phyloP scores from a whole-genome alignment of 805 yeast species.

The Kodamaea jinghongensis region DNA sequence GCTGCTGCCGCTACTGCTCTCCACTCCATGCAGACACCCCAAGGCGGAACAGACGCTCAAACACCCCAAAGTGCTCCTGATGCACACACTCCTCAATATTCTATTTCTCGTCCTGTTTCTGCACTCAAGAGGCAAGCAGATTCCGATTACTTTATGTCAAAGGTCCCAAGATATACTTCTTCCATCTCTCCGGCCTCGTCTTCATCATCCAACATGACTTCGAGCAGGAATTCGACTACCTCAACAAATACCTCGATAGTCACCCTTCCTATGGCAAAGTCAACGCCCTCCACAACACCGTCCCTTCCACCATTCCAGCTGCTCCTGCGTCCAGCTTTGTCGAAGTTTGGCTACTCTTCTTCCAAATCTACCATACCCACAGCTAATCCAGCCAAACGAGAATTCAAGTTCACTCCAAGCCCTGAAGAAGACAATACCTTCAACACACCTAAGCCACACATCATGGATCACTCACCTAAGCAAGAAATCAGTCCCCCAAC shows the following conservation, averaged over 20 bases:
- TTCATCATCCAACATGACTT: neutral
- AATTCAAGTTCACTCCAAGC: constrained; percentile 3
- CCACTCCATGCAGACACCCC: no score
- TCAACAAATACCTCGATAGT: no score
- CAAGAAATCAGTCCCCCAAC: constrained; percentile 6
- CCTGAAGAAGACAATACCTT: constrained; percentile 1
- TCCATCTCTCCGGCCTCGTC: neutral
- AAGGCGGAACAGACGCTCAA: no score
- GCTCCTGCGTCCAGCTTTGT: constrained; percentile 4
- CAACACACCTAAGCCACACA: constrained; percentile 3
- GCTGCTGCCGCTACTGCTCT: no score
- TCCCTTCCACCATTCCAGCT: constrained; percentile 5
- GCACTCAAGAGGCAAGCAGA: no score
- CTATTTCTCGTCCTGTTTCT: no score
- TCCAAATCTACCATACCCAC: neutral
- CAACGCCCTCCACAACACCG: neutral
- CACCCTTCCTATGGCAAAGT: neutral
- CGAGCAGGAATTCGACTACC: no score
- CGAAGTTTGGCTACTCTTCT: neutral
- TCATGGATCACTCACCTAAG: neutral
- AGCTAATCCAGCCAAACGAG: neutral
- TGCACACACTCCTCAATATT: no score
- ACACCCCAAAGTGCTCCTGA: no score
- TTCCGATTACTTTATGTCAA: no score
- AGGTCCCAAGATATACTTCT: no score